Base-by-base conservation (phyloP, 1,284 basidiomycete species). In the Trichosporon coremiiforme region DNA sequence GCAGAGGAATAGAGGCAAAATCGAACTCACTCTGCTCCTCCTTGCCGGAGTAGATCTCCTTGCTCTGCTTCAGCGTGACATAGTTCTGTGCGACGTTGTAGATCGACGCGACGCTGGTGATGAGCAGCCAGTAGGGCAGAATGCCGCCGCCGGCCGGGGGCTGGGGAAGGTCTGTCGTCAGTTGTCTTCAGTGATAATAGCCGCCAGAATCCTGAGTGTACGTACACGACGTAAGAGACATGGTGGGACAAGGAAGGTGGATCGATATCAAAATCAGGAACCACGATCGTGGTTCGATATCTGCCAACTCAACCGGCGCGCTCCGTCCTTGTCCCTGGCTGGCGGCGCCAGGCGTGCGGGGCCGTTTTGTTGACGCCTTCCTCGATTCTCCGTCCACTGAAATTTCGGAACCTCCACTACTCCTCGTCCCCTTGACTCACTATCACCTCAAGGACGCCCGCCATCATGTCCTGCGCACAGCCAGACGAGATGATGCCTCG, bases 1-100 rank as follows among this genome's bases (percentile, higher is more conserved):
- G n/a, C 2, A 45, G 41, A 45, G 2, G 17, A 45, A 4, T 2
- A n/a, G n/a, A n/a, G n/a, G 41, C 17, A 3, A 17, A 3, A n/a
- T 15, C 17, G 9, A 13, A 41, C 83, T 73, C 64, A 88, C 85
- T 81, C 73, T 84, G 75, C 5, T 81, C 77, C 0, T 89, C 85
- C 13, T 88, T 85, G 29, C 87, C 87, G 70, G 87, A 86, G 80
- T 97, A 97, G 13, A 97, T 85, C 77, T 87, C 87, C 71, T 89
- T 88, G 35, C 92, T 94, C 74, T 95, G 84, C 73, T 88, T 90
- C 68, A 91, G 85, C 0, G 92, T 93, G 33, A 87, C 74, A 78
- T 93, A 91, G 84, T 91, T 94, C 81, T 96, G 94, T 0, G 90
- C 76, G 2, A 89, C 89, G 85, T 97, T 97, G 86, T 95, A 91